These are phyloP conservation scores for Teunomyces tritomae DNA, from an alignment of 805 yeast species.

Conservation along the genomic window DNA sequence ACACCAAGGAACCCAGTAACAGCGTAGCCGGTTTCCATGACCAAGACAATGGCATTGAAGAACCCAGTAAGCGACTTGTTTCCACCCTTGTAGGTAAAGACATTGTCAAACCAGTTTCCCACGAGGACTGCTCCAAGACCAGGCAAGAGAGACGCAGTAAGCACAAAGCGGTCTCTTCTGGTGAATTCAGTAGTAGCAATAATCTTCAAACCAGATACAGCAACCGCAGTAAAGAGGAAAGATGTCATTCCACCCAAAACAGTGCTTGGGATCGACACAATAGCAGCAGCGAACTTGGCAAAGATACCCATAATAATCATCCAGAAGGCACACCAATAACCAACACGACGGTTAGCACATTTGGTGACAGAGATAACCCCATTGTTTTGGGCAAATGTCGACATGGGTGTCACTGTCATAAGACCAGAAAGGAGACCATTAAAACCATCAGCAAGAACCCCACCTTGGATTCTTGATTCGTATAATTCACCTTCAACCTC, in stretches of 20 bases:
- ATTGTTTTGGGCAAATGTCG: constrained; percentile 92
- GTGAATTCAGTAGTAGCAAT: constrained; percentile 61
- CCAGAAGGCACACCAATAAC: constrained; percentile 79
- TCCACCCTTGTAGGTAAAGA: constrained; percentile 65
- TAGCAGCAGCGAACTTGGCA: constrained; percentile 49
- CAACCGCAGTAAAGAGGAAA: constrained; percentile 71
- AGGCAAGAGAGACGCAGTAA: constrained; percentile 61
- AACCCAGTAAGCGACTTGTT: constrained; percentile 59
- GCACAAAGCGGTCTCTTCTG: constrained; percentile 70
- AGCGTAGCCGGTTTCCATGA: constrained; percentile 74
- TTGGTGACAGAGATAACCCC: constrained; percentile 92
- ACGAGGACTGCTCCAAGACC: constrained; percentile 69
- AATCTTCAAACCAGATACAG: constrained; percentile 70
- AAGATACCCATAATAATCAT: constrained; percentile 83
- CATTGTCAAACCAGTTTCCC: constrained; percentile 59
- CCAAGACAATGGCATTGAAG: constrained; percentile 63
- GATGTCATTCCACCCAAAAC: constrained; percentile 84
- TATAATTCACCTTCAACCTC: constrained; percentile 79
- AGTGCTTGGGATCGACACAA: constrained; percentile 75
- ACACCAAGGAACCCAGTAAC: constrained; percentile 65
- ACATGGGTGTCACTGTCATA: constrained; percentile 83
- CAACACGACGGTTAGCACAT: constrained; percentile 83
- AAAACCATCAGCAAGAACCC: constrained; percentile 84
- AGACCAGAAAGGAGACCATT: constrained; percentile 76
- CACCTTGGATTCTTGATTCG: constrained; percentile 90